Base-by-base conservation (phyloP, 2,329 filamentous ascomycete species). In the Trichoderma asperellum region DNA sequence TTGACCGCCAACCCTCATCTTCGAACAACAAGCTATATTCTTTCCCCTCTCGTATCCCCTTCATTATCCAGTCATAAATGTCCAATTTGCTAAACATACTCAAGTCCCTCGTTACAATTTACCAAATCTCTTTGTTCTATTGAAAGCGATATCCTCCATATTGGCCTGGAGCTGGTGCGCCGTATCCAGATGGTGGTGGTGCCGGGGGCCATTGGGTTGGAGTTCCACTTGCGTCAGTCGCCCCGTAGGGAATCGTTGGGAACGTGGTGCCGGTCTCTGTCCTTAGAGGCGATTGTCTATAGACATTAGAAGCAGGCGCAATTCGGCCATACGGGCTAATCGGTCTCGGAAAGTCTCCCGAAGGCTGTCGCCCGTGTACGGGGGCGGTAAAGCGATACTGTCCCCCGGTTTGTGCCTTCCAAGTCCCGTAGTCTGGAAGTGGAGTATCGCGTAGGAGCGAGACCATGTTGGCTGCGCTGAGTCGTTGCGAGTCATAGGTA, bases 391-490 rank as follows among this genome's bases (percentile, higher is more conserved):
- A 76, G 5, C 79, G 76, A 43, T 77, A 76, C 65, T 81, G 80
- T 5, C 77, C 79, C 37, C 78, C 79, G 11, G 75, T 78, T 58
- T 77, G 79, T 40, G 81, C 76, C 75, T 87, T 88, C 84, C 87
- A 88, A 10, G 84, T 81, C 37, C 79, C 80, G 71, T 85, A 87
- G 71, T 88, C 86, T 0, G 91, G 92, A 11, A 96, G 83, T 29
- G 87, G 83, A 7, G 91, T 88, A 66, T 88, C 86, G 37, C 89
- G 87, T 27, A 99, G 83, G 52, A 97, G 83, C 37, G 88, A 86
- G 7, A 96, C 90, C 81, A 97, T 84, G 70, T 87, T 89, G 40
- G 88, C 83, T 0, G 93, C 82, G 72, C 87, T 91, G 74, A 97
- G 91, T 12, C 89, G 86, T 49, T 88, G 87, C 24, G 88, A 87